A percentile compares a stretch with the other conserved stretches of the same genome.
Evolutionary conservation across 768 basidiomycete species (phyloP).

Genomic region (Imleria badia): DNA sequence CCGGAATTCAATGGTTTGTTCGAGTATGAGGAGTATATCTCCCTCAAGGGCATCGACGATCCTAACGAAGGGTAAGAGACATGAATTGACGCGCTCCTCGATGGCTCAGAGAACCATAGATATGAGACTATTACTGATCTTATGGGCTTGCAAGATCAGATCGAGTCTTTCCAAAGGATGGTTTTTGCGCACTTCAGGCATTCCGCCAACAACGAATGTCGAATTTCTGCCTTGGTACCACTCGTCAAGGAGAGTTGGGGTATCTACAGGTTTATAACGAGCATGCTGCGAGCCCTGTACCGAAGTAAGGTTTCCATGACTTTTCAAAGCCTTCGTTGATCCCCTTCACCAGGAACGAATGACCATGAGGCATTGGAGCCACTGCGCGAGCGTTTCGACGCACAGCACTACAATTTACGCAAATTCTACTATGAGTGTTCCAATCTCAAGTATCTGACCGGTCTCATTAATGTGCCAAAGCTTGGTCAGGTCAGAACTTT

Average conservation of each 20-base stretch:
- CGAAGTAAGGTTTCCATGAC: conserved; percentile 56
- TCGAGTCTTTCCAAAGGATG: conserved; percentile 98
- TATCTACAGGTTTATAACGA: conserved; percentile 98
- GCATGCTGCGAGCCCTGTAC: conserved; percentile 98
- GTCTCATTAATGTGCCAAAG: conserved; percentile 97
- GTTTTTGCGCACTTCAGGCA: conserved; percentile 93
- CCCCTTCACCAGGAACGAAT: conserved; percentile 68
- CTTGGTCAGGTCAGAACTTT: conserved; percentile 67
- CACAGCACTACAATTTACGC: conserved; percentile 90
- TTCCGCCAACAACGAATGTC: conserved; percentile 93
- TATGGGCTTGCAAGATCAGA: conserved; percentile 97
- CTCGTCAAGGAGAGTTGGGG: conserved; percentile 99
- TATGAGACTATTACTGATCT: conserved; percentile 98
- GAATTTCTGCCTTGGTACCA: conserved; percentile 93
- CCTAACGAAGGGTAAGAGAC: conserved; percentile 92
- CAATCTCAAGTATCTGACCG: conserved; percentile 96
- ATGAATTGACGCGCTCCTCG: conserved; percentile 1
- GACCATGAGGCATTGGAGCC: conserved; percentile 89
- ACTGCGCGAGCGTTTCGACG: conserved; percentile 78
- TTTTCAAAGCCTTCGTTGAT: conserved; percentile 1
- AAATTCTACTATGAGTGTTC: conserved; percentile 99
- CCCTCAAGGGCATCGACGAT: conserved; percentile 95
- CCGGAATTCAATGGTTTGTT: conserved; percentile 99
- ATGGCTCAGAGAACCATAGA: conserved; percentile 40
- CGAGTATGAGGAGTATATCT: conserved; percentile 98